Base-by-base conservation (phyloP, 2,329 filamentous ascomycete species). In the Leptosphaerulina australis region DNA sequence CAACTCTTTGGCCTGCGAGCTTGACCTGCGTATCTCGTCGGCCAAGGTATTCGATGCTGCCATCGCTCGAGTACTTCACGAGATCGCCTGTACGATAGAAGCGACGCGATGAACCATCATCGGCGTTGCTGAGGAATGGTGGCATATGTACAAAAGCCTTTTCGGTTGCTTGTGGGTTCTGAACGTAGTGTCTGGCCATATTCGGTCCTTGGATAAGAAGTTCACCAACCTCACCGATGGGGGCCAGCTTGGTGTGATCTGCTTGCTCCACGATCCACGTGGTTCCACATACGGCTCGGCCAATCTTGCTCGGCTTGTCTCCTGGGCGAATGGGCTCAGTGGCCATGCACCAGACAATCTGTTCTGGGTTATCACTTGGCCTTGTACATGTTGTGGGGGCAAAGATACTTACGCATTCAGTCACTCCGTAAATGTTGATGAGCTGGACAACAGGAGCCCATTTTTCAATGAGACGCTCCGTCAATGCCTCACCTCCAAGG, bases 1-100 rank as follows among this genome's bases (percentile, higher is more conserved):
- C 74, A 33, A 76, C 66, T 0, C 74, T 66, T 44, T 72, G 68
- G 2, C 74, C 74, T n/a, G 70, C 35, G 5, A 35, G 11, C 44
- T 60, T 56, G 34, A 60, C 39, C 37, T 60, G 56, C 11, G 17
- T 30, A 18, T 59, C 57, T 31, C 53, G 53, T 12, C 53, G 26
- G 18, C 48, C 34, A 14, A 54, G 24, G 26, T 46, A 54, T 11
- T 11, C 21, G 8, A 59, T 29, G 2, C 9, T 20, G 7, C 56
- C 57, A 2, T 49, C 24, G 9, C 35, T 12, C 22, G 30, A 40
- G 28, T 53, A 56, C 24, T 36, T 47, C 18, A 33, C 49, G 36
- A n/a, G 59, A 35, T 46, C 59, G 26, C 26, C 26, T 6, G 26
- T 29, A 12, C 26, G 26, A 12, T 29, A 29, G 5, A 29, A 6